A percentile compares a stretch with the other conserved stretches of the same genome.
phyloP scores from a whole-genome alignment of 768 basidiomycete species.

The Auriscalpium vulgare region DNA sequence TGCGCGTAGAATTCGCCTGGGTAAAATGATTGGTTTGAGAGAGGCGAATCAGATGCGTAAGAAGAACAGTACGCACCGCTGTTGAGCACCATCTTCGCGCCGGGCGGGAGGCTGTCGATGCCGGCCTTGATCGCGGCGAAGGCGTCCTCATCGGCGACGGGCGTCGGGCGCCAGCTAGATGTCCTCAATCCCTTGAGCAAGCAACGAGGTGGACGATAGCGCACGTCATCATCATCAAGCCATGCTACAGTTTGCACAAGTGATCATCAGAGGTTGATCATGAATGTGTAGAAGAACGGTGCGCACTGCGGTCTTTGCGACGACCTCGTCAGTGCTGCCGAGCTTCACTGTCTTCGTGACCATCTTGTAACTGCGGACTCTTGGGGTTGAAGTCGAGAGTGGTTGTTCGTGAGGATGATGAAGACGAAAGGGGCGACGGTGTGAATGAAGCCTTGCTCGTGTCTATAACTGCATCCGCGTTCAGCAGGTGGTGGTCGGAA shows the following conservation, averaged over 20 bases:
- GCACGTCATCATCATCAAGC: conserved; percentile 53
- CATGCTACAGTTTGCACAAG: conserved; percentile 25
- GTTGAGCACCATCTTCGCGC: conserved; percentile 43
- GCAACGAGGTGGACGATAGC: not conserved
- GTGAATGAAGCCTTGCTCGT: too few species aligned
- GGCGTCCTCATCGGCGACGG: conserved; percentile 47
- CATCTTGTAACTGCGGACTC: conserved; percentile 15
- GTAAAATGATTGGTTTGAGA: too few species aligned
- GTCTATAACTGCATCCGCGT: too few species aligned
- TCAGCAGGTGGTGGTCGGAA: too few species aligned
- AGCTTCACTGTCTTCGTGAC: conserved; percentile 24
- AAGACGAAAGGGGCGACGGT: too few species aligned
- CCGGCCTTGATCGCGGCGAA: conserved; percentile 55
- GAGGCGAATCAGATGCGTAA: too few species aligned
- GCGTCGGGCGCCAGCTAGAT: conserved; percentile 31
- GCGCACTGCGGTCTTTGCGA: conserved; percentile 34
- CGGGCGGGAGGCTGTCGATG: conserved; percentile 33
- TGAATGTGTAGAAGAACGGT: not conserved
- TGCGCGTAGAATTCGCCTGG: conserved; percentile 52
- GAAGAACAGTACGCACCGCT: conserved; percentile 27
- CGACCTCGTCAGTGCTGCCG: conserved; percentile 28
- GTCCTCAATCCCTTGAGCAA: not conserved
- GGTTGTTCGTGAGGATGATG: too few species aligned
- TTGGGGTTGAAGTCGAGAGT: too few species aligned
- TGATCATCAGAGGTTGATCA: not conserved